Evolutionary conservation across 1,284 basidiomycete species (phyloP).

Genomic region (Boletus mariae): DNA sequence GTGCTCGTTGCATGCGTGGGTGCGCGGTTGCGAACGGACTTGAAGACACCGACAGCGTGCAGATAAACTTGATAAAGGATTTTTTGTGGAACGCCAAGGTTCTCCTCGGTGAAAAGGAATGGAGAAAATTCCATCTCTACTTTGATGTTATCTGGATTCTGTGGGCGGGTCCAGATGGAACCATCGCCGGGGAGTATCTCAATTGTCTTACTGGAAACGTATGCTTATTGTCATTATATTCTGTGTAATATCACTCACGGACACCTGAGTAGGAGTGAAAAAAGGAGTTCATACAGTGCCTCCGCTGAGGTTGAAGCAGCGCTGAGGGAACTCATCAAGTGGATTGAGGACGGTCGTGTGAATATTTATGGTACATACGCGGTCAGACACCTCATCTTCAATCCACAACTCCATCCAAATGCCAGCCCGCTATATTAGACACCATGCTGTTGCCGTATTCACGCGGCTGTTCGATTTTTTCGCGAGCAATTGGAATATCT

Average conservation of each 20-base stretch:
- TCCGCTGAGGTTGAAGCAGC: slow-evolving; percentile 1
- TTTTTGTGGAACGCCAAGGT: slow-evolving; percentile 65
- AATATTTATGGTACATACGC: no score
- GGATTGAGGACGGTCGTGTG: not conserved
- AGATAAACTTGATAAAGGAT: slow-evolving; percentile 51
- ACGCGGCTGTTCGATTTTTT: no score
- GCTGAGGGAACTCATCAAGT: slow-evolving; percentile 1
- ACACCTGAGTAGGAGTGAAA: slow-evolving; percentile 17
- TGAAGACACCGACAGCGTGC: slow-evolving; percentile 39
- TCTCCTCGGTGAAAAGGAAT: slow-evolving; percentile 52
- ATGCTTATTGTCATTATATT: not conserved
- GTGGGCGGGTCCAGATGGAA: slow-evolving; percentile 12
- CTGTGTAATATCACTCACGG: slow-evolving; percentile 22
- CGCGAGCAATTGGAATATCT: no score
- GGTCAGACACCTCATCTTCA: no score
- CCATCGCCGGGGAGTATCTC: slow-evolving; percentile 30
- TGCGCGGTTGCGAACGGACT: slow-evolving; percentile 11
- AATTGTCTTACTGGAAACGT: slow-evolving; percentile 21
- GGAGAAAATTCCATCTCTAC: slow-evolving; percentile 30
- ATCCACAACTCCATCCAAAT: no score
- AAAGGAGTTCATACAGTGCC: slow-evolving; percentile 21
- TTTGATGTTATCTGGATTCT: slow-evolving; percentile 1
- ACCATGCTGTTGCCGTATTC: no score
- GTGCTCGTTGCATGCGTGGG: not conserved
- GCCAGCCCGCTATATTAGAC: no score